These are phyloP conservation scores for Colletotrichum simmondsii DNA, from an alignment of 2,329 filamentous ascomycete species.

Conservation along the genomic window DNA sequence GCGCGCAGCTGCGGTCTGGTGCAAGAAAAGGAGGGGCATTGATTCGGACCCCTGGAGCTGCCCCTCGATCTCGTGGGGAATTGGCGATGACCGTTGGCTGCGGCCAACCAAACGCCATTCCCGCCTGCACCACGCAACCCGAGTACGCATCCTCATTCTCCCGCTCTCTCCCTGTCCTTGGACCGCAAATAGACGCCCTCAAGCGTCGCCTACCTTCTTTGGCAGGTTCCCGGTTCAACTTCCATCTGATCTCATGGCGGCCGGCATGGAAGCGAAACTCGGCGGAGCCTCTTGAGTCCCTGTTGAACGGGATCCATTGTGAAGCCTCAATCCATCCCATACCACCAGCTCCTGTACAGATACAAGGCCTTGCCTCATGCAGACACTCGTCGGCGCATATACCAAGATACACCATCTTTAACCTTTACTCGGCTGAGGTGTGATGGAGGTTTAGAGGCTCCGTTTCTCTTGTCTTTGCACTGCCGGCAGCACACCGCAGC, in stretches of 20 bases:
- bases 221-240: conserved; percentile 13
- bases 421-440: not conserved
- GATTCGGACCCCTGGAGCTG: conserved; percentile 22
- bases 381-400: not conserved
- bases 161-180: not conserved
- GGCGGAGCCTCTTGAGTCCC: not conserved
- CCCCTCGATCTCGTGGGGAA: conserved; percentile 36
- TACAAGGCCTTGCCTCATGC: conserved; percentile 8
- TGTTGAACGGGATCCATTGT: not conserved
- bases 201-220: conserved; percentile 3
- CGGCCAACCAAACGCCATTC: conserved; percentile 31
- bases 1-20: not conserved
- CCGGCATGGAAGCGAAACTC: not conserved
- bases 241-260: not conserved
- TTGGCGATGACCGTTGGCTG: conserved; percentile 25
- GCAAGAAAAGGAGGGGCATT: conserved; percentile 28
- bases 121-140: conserved; percentile 18
- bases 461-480: not conserved
- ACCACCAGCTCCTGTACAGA: no score
- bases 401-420: not conserved
- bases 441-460: not conserved
- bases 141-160: not conserved
- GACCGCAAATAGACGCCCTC: conserved; percentile 21
- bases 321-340: no score
- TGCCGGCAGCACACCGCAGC: not conserved